These are phyloP conservation scores for Eucalyptus pauciflora DNA, from an alignment of 345 rosid species.

Conservation along the genomic window DNA sequence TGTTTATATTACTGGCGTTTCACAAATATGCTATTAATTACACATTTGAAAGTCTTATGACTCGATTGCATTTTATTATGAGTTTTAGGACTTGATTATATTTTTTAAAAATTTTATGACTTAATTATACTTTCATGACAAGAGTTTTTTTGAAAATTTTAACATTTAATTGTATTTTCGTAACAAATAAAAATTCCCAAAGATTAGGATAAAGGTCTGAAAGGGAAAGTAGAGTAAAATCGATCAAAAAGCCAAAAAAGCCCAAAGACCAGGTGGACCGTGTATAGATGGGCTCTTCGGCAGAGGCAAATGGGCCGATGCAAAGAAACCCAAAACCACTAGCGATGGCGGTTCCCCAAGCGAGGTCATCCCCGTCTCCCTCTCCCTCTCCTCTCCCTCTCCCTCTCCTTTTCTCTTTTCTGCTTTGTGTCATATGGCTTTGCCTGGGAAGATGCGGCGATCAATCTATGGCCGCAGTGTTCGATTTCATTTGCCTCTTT, in stretches of 20 bases:
- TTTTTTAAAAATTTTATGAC: fast-evolving
- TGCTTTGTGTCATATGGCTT: too few relatives aligned
- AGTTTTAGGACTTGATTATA: too few relatives aligned
- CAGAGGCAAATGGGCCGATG: neutral
- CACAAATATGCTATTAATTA: too few relatives aligned
- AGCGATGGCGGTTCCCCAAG: neutral
- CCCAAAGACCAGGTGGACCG: neutral
- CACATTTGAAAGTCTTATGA: too few relatives aligned
- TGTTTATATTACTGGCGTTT: too few relatives aligned
- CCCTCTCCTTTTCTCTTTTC: too few relatives aligned
- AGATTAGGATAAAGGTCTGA: fast-evolving
- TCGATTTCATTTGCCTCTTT: neutral
- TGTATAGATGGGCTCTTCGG: neutral
- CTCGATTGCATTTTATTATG: too few relatives aligned
- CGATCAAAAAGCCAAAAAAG: fast-evolving
- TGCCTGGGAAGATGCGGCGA: too few relatives aligned
- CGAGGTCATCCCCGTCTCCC: constrained; percentile 35
- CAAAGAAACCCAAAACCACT: neutral
- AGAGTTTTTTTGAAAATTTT: too few relatives aligned
- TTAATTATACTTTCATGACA: too few relatives aligned
- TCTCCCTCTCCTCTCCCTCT: too few relatives aligned
- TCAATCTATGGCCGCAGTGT: neutral
- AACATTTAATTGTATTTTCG: too few relatives aligned
- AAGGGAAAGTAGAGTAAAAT: fast-evolving
- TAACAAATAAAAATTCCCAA: fast-evolving